These are phyloP conservation scores for Diaporthe sp. DNA, from an alignment of 2,329 filamentous ascomycete species.

Conservation along the genomic window DNA sequence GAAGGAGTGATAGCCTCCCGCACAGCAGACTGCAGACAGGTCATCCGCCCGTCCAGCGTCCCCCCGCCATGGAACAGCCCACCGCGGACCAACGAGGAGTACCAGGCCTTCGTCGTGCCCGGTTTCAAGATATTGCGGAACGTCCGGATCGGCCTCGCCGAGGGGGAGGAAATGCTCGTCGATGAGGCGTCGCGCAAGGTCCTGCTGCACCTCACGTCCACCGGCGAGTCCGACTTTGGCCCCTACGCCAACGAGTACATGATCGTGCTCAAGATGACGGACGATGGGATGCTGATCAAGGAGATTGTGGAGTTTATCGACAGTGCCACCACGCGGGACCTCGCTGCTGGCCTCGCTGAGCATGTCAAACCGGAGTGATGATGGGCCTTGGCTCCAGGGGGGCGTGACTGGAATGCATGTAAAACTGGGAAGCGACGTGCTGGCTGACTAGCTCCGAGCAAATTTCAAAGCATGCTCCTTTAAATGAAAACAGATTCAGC, in stretches of 20 bases:
- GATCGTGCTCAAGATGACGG: slow-evolving; percentile 42
- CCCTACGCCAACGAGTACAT: slow-evolving; percentile 45
- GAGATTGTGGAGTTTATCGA: slow-evolving; percentile 45
- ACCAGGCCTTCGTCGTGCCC: slow-evolving; percentile 23
- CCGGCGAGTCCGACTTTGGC: slow-evolving; percentile 40
- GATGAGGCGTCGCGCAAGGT: slow-evolving; percentile 43
- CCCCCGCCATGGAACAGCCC: slow-evolving; percentile 33
- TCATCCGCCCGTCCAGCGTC: slow-evolving; percentile 21
- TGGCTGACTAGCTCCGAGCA: too few relatives aligned
- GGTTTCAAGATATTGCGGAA: slow-evolving; percentile 23
- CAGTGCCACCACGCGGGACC: slow-evolving; percentile 41
- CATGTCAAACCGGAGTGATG: slow-evolving; percentile 26
- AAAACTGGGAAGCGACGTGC: too few relatives aligned
- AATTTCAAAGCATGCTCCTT: too few relatives aligned
- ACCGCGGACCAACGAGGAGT: slow-evolving; percentile 30
- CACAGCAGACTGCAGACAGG: slow-evolving; percentile 33
- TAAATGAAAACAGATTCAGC: too few relatives aligned
- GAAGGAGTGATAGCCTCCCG: slow-evolving; percentile 32
- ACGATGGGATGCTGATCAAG: slow-evolving; percentile 42
- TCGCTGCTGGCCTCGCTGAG: slow-evolving; percentile 33
- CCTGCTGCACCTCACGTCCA: slow-evolving; percentile 43
- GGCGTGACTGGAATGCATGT: too few relatives aligned
- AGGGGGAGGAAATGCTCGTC: slow-evolving; percentile 36
- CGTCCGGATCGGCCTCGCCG: slow-evolving; percentile 8
- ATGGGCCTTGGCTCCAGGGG: neutral